Conservation (phyloP, 139 green algal genomes). For the Chlamydomonas sp. region DNA sequence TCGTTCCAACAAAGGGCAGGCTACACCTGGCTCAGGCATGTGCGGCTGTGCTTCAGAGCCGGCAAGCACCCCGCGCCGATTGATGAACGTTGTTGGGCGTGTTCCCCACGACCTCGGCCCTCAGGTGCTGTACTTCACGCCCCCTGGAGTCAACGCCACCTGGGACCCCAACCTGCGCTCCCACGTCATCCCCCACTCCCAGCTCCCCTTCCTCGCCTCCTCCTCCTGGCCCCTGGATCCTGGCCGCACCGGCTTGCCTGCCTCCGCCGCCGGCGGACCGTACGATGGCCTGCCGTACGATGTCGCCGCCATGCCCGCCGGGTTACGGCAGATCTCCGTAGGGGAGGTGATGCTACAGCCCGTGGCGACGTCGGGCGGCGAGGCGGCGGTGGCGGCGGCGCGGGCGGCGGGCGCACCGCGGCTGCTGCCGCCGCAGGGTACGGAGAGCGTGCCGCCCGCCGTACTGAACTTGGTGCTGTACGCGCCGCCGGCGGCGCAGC, state of each 20-base stretch:
- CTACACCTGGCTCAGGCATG: no score
- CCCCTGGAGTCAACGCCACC: slow-evolving; percentile 16
- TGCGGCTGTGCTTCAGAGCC: no score
- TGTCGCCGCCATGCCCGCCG: neutral
- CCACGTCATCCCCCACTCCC: slow-evolving; percentile 18
- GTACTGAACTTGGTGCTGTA: slow-evolving; percentile 55
- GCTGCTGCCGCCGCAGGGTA: slow-evolving; percentile 3
- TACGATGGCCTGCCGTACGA: slow-evolving; percentile 18
- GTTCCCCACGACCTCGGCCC: neutral
- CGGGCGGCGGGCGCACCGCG: slow-evolving; percentile 1
- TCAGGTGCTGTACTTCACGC: slow-evolving; percentile 51
- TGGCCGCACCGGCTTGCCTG: slow-evolving; percentile 6
- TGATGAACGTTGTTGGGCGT: no score
- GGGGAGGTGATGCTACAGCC: neutral
- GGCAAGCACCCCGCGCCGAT: no score
- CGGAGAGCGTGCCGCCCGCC: slow-evolving; percentile 9
- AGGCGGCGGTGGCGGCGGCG: neutral
- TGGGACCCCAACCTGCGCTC: slow-evolving; percentile 2
- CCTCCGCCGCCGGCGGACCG: neutral
- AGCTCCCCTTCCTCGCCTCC: slow-evolving; percentile 49
- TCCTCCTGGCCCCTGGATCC: slow-evolving; percentile 48
- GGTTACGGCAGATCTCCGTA: neutral
- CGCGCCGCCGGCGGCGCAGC: slow-evolving; percentile 36
- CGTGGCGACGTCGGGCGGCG: neutral
- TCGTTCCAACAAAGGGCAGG: no score